Evolutionary conservation across 1,284 basidiomycete genomes (phyloP).

Genomic region (Cryptococcus sp.): DNA sequence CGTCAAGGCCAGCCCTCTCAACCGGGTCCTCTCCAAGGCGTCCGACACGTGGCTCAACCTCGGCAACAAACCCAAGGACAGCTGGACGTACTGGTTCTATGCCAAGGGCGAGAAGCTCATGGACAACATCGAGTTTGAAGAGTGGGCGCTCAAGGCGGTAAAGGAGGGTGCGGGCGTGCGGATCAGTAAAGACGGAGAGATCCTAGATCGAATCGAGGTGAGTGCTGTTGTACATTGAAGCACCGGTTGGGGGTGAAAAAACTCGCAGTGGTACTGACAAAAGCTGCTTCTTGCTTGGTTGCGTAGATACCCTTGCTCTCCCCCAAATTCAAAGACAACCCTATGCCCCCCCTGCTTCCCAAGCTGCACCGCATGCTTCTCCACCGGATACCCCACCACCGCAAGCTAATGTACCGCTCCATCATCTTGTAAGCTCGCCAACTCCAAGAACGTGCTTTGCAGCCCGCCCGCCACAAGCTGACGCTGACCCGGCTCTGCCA

Average conservation of each 20-base stretch:
- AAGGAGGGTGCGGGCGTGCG: constrained; percentile 38
- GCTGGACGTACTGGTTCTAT: constrained; percentile 47
- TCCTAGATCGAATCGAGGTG: constrained; percentile 32
- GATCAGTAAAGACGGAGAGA: constrained; percentile 31
- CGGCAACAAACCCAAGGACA: constrained; percentile 36
- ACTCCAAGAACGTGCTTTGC: background rate
- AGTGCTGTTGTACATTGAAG: constrained; percentile 6
- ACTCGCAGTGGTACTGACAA: background rate
- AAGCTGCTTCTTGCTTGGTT: background rate
- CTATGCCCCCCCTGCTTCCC: constrained; percentile 36
- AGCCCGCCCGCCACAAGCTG: constrained; percentile 1
- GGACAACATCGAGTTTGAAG: constrained; percentile 50
- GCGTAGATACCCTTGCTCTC: constrained; percentile 42
- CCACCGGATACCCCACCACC: constrained; percentile 46
- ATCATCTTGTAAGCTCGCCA: constrained; percentile 29
- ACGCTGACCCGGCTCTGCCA: background rate
- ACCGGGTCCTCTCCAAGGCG: constrained; percentile 34
- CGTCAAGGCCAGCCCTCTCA: constrained; percentile 1
- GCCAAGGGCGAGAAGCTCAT: constrained; percentile 47
- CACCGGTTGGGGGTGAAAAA: background rate
- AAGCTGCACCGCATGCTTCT: constrained; percentile 40
- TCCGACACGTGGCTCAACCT: constrained; percentile 44
- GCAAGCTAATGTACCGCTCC: constrained; percentile 39
- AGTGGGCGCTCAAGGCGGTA: constrained; percentile 45
- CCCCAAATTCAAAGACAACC: constrained; percentile 26